These are phyloP conservation scores for Fusarium subtropicale DNA, from an alignment of 2,329 filamentous ascomycete genomes.

Conservation along the genomic window DNA sequence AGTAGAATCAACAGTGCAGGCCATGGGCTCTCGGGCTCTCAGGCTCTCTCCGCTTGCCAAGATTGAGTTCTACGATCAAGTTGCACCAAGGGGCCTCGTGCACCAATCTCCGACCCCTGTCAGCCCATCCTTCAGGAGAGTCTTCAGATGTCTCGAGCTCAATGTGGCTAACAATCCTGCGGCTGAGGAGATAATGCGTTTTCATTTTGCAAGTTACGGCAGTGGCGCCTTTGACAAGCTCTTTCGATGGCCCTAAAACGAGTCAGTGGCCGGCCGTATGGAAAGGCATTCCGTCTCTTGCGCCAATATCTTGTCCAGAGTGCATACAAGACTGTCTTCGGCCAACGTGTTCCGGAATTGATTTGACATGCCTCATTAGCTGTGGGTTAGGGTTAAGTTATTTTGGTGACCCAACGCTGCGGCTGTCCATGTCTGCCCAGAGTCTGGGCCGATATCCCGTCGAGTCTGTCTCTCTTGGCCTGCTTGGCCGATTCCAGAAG, in stretches of 20 bases:
- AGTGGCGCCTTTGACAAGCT: constrained; percentile 14
- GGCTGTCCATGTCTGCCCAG: constrained; percentile 14
- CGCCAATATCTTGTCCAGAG: background rate
- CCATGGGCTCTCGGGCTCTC: background rate
- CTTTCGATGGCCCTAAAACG: background rate
- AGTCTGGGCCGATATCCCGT: constrained; percentile 31
- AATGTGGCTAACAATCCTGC: constrained; percentile 5
- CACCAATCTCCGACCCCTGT: background rate
- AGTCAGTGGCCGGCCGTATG: constrained; percentile 7
- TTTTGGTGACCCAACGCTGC: constrained; percentile 13
- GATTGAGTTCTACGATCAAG: background rate
- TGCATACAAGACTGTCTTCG: background rate
- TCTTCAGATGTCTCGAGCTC: background rate
- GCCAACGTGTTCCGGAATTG: background rate
- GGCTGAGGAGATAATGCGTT: constrained; percentile 1
- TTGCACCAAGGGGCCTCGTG: background rate
- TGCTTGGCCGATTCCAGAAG: constrained; percentile 10
- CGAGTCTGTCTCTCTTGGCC: constrained; percentile 7
- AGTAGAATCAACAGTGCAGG: background rate
- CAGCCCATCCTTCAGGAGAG: background rate
- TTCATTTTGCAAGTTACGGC: constrained; percentile 3
- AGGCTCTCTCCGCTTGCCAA: background rate
- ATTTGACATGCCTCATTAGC: background rate
- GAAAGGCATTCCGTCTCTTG: constrained; percentile 12
- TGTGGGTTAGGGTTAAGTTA: constrained; percentile 32